A percentile compares a stretch with the other conserved stretches of the same genome.
Conservation (phyloP, 306 rosid genomes). For the Cyamopsis tetragonoloba region DNA sequence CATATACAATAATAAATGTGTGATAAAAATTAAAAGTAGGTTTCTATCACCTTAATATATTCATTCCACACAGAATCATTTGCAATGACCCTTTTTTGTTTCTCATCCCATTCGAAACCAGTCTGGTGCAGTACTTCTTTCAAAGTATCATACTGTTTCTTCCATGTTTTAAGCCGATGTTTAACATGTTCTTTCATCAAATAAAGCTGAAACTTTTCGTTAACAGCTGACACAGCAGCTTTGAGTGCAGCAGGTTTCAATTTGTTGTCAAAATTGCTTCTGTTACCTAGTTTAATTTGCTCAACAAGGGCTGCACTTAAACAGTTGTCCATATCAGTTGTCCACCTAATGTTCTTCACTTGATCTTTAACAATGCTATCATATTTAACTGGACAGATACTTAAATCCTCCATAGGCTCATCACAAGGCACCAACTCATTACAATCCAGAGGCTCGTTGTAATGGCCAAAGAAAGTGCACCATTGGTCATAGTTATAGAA, state of each 20-base stretch:
- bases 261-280: constrained; percentile 38
- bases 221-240: constrained; percentile 44
- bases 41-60: constrained; percentile 39
- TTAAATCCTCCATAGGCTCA: constrained; percentile 32
- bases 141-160: constrained; percentile 37
- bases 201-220: constrained; percentile 39
- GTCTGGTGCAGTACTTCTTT: constrained; percentile 36
- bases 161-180: constrained; percentile 54
- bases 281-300: constrained; percentile 46
- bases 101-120: constrained; percentile 53
- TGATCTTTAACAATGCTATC: constrained; percentile 33
- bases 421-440: constrained; percentile 25
- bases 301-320: constrained; percentile 41
- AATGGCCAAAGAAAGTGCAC: constrained; percentile 43
- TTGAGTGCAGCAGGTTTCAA: constrained; percentile 43
- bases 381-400: constrained; percentile 29
- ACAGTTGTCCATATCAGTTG: constrained; percentile 53
- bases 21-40: neutral
- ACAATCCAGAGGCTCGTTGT: constrained; percentile 21
- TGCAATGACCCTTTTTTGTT: constrained; percentile 46
- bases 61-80: constrained; percentile 45
- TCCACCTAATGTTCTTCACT: constrained; percentile 45
- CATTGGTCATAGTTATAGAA: constrained; percentile 48
- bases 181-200: constrained; percentile 44
- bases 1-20: constrained; percentile 14